phyloP scores from a whole-genome alignment of 202 grass and related monocot genomes.

The Schoenoplectus triqueter region DNA sequence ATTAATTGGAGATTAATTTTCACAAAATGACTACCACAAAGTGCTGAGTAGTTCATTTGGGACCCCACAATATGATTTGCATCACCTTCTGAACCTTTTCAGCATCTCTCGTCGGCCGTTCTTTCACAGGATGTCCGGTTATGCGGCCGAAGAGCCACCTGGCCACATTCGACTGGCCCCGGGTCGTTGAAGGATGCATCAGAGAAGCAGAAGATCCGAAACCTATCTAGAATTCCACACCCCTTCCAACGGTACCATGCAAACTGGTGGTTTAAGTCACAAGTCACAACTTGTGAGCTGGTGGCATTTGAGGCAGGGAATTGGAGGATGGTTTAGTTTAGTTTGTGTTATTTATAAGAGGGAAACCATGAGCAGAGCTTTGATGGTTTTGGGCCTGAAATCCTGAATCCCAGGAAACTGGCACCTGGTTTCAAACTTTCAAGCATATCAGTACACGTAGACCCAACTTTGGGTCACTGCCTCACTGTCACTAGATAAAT shows the following conservation, averaged over 20 bases:
- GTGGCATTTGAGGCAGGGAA: slow-evolving; percentile 6
- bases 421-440: neutral
- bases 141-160: slow-evolving; percentile 29
- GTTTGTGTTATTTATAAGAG: neutral
- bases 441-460: neutral
- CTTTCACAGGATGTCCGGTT: slow-evolving; percentile 10
- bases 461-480: neutral
- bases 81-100: slow-evolving; percentile 49
- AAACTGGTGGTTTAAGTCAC: neutral
- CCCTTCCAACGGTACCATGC: neutral
- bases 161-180: slow-evolving; percentile 4
- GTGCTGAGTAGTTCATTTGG: slow-evolving; percentile 23
- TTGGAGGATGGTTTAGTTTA: slow-evolving; percentile 6
- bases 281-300: neutral
- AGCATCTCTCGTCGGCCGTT: slow-evolving; percentile 33
- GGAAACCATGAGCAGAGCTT: slow-evolving; percentile 22
- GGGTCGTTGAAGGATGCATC: slow-evolving; percentile 21
- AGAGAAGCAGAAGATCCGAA: neutral
- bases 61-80: slow-evolving; percentile 62
- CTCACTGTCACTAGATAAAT: neutral
- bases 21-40: neutral
- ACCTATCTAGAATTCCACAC: neutral
- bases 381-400: slow-evolving; percentile 28
- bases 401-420: neutral
- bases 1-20: neutral